Conservation (phyloP, 148 eudicot species). For the Rhododendron ferrugineum region DNA sequence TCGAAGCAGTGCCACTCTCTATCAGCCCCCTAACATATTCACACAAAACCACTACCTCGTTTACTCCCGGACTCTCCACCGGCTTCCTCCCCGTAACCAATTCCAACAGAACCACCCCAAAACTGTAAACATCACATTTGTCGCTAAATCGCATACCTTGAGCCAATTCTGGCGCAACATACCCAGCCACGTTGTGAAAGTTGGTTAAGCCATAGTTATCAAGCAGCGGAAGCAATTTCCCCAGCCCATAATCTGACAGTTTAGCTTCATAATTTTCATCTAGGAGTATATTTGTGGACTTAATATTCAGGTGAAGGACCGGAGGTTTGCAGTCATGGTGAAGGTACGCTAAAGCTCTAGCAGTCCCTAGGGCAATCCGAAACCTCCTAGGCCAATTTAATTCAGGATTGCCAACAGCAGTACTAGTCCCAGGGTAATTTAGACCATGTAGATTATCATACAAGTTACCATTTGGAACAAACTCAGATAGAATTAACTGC, state of each 20-base stretch:
- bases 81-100: conserved; percentile 92
- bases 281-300: conserved; percentile 74
- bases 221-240: conserved; percentile 63
- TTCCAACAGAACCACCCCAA: conserved; percentile 80
- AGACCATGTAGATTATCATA: conserved; percentile 69
- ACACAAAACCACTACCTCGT: conserved; percentile 75
- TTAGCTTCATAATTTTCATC: conserved; percentile 64
- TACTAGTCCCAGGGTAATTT: conserved; percentile 71
- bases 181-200: conserved; percentile 79
- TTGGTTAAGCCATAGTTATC: conserved; percentile 57
- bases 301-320: conserved; percentile 77
- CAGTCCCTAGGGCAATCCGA: conserved; percentile 72
- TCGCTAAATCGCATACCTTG: conserved; percentile 61
- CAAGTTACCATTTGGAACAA: conserved; percentile 62
- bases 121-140: conserved; percentile 88
- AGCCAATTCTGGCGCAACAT: conserved; percentile 88
- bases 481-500: conserved; percentile 77
- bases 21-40: conserved; percentile 69
- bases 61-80: conserved; percentile 60
- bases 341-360: conserved; percentile 76
- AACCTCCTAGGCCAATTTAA: conserved; percentile 76
- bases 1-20: conserved; percentile 61
- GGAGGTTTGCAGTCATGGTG: conserved; percentile 89
- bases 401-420: conserved; percentile 50
- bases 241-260: conserved; percentile 78